These are phyloP conservation scores for Mucor indicus DNA, from an alignment of 371 early-diverging fungal genomes.

Conservation along the genomic window DNA sequence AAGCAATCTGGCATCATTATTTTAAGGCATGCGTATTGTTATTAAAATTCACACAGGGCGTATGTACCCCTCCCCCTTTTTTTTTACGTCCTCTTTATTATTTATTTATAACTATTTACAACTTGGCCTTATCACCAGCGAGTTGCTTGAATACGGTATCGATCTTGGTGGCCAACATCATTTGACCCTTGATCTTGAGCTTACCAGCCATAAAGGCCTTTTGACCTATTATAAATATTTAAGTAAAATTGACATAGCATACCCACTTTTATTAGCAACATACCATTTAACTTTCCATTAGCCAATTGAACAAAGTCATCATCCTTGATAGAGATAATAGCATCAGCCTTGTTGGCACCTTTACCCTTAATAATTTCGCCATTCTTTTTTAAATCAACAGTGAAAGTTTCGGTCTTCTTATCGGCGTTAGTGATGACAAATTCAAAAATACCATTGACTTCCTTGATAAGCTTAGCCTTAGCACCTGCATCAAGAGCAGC, in stretches of 20 bases:
- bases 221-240: slow-evolving; percentile 22
- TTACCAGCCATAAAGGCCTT: slow-evolving; percentile 83
- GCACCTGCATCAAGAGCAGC: too few species aligned
- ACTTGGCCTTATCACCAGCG: slow-evolving; percentile 39
- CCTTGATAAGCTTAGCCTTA: too few species aligned
- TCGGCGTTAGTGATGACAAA: slow-evolving; percentile 68
- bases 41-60: too few species aligned
- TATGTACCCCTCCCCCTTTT: too few species aligned
- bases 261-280: slow-evolving; percentile 1
- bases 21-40: too few species aligned
- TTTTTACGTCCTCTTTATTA: too few species aligned
- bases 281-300: slow-evolving; percentile 75
- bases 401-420: slow-evolving; percentile 67
- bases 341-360: slow-evolving; percentile 62
- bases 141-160: slow-evolving; percentile 55
- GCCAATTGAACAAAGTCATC: slow-evolving; percentile 83
- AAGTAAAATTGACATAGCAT: not conserved
- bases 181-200: slow-evolving; percentile 81
- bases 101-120: too few species aligned
- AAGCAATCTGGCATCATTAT: too few species aligned
- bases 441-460: slow-evolving; percentile 79
- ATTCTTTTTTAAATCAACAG: slow-evolving; percentile 68
- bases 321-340: slow-evolving; percentile 61
- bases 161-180: slow-evolving; percentile 80
- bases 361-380: slow-evolving; percentile 58